Evolutionary conservation across 2,329 filamentous ascomycete species (phyloP).

Genomic region (Trichoderma polysporum): DNA sequence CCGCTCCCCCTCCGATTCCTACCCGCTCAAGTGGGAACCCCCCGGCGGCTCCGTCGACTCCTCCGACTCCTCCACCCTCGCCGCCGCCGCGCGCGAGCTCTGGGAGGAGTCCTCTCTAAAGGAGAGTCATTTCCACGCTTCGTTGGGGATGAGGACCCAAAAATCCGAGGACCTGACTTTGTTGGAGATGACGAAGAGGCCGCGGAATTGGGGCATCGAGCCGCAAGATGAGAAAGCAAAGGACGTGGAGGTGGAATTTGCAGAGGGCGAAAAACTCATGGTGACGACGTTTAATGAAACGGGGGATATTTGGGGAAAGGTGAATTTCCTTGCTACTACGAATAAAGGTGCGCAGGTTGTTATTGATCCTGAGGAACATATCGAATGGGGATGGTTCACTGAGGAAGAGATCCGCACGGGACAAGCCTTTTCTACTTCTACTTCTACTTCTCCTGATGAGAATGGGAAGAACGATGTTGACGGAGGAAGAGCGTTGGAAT

Average conservation of each 20-base stretch:
- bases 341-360: constrained; percentile 21
- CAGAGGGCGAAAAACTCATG: constrained; percentile 21
- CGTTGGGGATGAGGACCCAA: constrained; percentile 23
- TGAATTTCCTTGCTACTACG: constrained; percentile 33
- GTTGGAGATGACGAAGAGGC: neutral
- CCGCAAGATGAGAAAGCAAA: constrained; percentile 21
- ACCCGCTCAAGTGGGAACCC: constrained; percentile 26
- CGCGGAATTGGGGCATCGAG: neutral
- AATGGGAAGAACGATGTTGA: constrained; percentile 25
- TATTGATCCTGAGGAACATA: constrained; percentile 41
- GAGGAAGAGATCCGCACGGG: constrained; percentile 36
- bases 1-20: constrained; percentile 25
- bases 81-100: constrained; percentile 46
- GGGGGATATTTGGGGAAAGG: constrained; percentile 32
- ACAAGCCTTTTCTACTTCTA: too few relatives aligned
- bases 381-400: constrained; percentile 40
- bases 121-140: constrained; percentile 29
- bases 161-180: fast-evolving
- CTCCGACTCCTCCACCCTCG: constrained; percentile 44
- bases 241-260: neutral
- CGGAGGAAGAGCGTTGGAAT: constrained; percentile 27
- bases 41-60: constrained; percentile 31
- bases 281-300: constrained; percentile 28
- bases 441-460: neutral
- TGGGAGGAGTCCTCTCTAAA: constrained; percentile 46